Conservation (phyloP, 495 filamentous ascomycete species). For the Penicillium canescens region DNA sequence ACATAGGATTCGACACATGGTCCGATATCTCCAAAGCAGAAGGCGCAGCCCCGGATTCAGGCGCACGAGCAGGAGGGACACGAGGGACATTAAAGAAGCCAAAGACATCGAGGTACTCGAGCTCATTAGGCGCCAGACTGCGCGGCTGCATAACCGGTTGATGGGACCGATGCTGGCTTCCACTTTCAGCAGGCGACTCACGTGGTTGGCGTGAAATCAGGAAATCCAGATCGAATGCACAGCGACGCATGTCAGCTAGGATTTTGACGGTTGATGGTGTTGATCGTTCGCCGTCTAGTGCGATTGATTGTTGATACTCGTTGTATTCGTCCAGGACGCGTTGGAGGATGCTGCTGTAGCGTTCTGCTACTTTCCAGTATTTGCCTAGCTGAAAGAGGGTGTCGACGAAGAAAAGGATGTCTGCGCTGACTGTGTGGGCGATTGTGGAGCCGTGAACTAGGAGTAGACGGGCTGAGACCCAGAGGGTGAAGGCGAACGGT, state of each 20-base stretch:
- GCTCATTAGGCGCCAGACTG: conserved; percentile 73
- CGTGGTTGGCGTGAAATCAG: conserved; percentile 81
- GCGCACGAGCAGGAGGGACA: conserved; percentile 48
- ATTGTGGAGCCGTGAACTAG: conserved; percentile 88
- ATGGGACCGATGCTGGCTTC: conserved; percentile 6
- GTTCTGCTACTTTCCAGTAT: conserved; percentile 80
- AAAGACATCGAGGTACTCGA: conserved; percentile 91
- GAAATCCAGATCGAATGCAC: conserved; percentile 83
- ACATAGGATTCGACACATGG: conserved; percentile 41
- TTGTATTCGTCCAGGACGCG: conserved; percentile 82
- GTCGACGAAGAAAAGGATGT: conserved; percentile 77
- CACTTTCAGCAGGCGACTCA: conserved; percentile 41
- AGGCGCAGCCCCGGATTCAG: conserved; percentile 19
- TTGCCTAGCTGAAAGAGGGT: conserved; percentile 76
- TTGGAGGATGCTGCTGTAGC: conserved; percentile 77
- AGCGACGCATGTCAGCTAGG: conserved; percentile 82
- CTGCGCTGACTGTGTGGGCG: conserved; percentile 73
- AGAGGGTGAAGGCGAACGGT: conserved; percentile 85
- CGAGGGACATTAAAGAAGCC: conserved; percentile 90
- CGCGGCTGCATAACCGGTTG: conserved; percentile 41
- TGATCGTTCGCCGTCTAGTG: conserved; percentile 60
- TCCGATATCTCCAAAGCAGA: conserved; percentile 31
- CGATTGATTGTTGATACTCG: conserved; percentile 66
- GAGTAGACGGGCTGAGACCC: conserved; percentile 85
- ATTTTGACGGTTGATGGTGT: conserved; percentile 83